phyloP scores from a whole-genome alignment of 441 rosid species.

The Sinapis alba region DNA sequence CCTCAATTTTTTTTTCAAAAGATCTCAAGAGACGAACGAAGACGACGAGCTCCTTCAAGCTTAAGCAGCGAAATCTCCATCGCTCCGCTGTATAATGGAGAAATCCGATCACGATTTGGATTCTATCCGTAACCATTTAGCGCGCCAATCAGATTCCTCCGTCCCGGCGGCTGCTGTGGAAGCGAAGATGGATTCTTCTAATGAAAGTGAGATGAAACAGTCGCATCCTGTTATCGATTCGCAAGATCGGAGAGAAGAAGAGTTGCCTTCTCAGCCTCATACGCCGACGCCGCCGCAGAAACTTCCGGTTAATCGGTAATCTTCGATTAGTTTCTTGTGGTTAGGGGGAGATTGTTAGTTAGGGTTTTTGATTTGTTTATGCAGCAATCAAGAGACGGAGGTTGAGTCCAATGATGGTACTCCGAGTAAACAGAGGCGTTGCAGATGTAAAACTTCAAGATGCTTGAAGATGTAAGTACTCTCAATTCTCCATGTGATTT shows the following conservation, averaged over 20 bases:
- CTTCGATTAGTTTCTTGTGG: not conserved
- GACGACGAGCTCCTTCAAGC: not conserved
- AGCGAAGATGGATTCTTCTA: slow-evolving; percentile 28
- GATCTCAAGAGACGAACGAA: slow-evolving; percentile 37
- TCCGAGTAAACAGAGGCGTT: slow-evolving; percentile 60
- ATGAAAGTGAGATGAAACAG: not conserved
- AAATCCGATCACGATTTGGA: slow-evolving; percentile 37
- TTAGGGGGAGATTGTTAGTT: not conserved
- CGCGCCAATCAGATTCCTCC: slow-evolving; percentile 79
- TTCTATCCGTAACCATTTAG: slow-evolving; percentile 53
- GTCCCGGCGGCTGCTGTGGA: slow-evolving; percentile 26
- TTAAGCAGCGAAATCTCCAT: not conserved
- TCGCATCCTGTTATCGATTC: not conserved
- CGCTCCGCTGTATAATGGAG: slow-evolving; percentile 26
- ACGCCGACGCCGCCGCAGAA: slow-evolving; percentile 23
- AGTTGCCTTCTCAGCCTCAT: not conserved
- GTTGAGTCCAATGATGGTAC: slow-evolving; percentile 46
- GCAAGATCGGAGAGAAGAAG: slow-evolving; percentile 1
- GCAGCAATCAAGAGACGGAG: slow-evolving; percentile 50
- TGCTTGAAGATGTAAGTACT: slow-evolving; percentile 74
- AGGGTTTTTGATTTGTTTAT: slow-evolving; percentile 5
- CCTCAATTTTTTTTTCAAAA: slow-evolving; percentile 42
- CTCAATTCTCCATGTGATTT: not conserved
- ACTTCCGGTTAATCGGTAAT: slow-evolving; percentile 9
- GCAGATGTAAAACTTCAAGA: slow-evolving; percentile 65